Base-by-base conservation (phyloP, 148 eudicot genomes). In the Chenopodium berlandieri region DNA sequence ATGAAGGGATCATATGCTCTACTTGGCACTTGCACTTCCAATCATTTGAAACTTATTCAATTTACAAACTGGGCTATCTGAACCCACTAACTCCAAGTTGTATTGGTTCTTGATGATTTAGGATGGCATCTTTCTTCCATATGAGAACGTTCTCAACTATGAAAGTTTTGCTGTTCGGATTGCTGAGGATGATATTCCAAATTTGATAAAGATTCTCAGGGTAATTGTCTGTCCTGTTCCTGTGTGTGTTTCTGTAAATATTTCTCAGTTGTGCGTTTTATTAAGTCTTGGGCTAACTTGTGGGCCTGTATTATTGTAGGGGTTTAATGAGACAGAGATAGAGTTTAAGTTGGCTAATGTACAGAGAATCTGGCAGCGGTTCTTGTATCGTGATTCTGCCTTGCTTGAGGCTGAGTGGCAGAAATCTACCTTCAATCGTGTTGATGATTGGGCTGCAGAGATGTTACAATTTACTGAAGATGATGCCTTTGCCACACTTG, bases 41-140 rank as follows among this genome's bases (percentile, higher is more conserved):
- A 71, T n/a, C 34, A n/a, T 44, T 78, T 60, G 58, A 40, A 71
- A 37, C 23, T 2, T 27, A 2, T n/a, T 10, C 62, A 25, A 6
- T 62, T 22, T 25, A 60, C 60, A 23, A 44, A 40, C 27, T 19
- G 68, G 17, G 31, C 31, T 46, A 25, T 48, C 7, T 19, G 50
- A 68, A 50, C 71, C 13, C 63, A 72, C 37, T 73, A 44, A 80
- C 30, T 80, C 32, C 0, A 30, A 31, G 4, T 71, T 46, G 1
- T 80, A 10, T 27, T 4, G 50, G 5, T 32, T 73, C 22, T 30
- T 82, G 71, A 54, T 82, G 34, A 20, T 77, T 69, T 80, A 96
- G 99, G 99, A 96, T 86, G 98, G 97, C 69, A 96, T 96, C 81
- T 92, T 88, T 84, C 90, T 96, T 72, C 99, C 99, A 32, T 96